phyloP scores from a whole-genome alignment of 257 asterid genomes.

The Cruciata laevipes region DNA sequence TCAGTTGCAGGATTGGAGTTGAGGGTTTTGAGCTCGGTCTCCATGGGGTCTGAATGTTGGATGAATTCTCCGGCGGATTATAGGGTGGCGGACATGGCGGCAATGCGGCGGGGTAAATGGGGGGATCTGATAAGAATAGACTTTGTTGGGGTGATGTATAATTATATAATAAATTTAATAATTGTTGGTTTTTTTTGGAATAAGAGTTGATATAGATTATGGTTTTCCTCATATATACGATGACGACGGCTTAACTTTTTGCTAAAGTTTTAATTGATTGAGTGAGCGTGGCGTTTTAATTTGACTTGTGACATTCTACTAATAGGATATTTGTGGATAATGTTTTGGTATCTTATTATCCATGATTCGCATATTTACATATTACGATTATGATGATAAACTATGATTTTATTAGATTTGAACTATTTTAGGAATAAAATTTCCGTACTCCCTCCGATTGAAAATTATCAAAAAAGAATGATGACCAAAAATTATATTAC shows the following conservation, averaged over 20 bases:
- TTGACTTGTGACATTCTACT: neutral
- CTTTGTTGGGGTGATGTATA: neutral
- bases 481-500: too few relatives aligned
- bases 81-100: neutral
- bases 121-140: neutral
- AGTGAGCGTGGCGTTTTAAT: neutral
- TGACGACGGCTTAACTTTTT: neutral
- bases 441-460: too few relatives aligned
- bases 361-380: too few relatives aligned
- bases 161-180: neutral
- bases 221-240: neutral
- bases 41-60: constrained; percentile 28
- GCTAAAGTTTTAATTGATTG: neutral
- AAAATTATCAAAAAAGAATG: too few relatives aligned
- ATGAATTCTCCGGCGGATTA: neutral
- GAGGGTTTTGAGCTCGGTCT: constrained; percentile 53
- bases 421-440: too few relatives aligned
- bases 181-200: neutral
- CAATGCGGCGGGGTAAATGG: neutral
- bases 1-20: constrained; percentile 25
- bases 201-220: neutral
- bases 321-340: too few relatives aligned
- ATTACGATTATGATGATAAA: too few relatives aligned
- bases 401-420: too few relatives aligned
- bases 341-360: too few relatives aligned